Conservation (phyloP, 495 filamentous ascomycete species). For the Tetracladium setigerum region DNA sequence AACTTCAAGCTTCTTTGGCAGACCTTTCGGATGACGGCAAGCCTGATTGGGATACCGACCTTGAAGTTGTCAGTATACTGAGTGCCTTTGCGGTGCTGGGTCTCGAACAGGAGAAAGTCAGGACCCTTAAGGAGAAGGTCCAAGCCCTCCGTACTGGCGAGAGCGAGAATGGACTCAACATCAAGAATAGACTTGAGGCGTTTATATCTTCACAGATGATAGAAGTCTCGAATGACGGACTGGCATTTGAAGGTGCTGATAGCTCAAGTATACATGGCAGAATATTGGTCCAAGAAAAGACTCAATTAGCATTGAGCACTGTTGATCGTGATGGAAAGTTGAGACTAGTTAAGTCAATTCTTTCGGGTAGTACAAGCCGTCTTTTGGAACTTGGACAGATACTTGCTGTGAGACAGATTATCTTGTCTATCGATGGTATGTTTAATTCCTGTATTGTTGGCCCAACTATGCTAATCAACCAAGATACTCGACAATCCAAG, state of each 20-base stretch:
- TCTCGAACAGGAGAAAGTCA: too few relatives aligned
- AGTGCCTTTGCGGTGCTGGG: too few relatives aligned
- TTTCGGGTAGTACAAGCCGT: background rate
- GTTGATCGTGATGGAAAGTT: slow-evolving; percentile 10
- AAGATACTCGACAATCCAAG: slow-evolving; percentile 6
- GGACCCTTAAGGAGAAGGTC: background rate
- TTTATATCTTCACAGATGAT: slow-evolving; percentile 7
- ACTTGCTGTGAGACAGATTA: slow-evolving; percentile 12
- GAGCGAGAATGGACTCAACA: background rate
- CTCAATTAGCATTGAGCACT: background rate
- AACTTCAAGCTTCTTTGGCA: slow-evolving; percentile 6
- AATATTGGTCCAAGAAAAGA: slow-evolving; percentile 5
- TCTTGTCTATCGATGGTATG: slow-evolving; percentile 14
- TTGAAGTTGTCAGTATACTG: too few relatives aligned
- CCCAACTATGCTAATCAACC: background rate
- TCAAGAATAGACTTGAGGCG: slow-evolving; percentile 7
- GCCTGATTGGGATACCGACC: too few relatives aligned
- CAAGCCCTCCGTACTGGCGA: background rate
- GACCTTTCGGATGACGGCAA: too few relatives aligned
- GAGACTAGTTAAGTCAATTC: slow-evolving; percentile 8
- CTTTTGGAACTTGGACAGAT: slow-evolving; percentile 11
- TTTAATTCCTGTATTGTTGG: background rate
- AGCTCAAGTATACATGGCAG: slow-evolving; percentile 12
- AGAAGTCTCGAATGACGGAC: background rate
- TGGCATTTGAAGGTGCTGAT: slow-evolving; percentile 2